Evolutionary conservation across 306 rosid species (phyloP), one percentile per base, ranked within the genome.

Genomic region (Malus fusca): DNA sequence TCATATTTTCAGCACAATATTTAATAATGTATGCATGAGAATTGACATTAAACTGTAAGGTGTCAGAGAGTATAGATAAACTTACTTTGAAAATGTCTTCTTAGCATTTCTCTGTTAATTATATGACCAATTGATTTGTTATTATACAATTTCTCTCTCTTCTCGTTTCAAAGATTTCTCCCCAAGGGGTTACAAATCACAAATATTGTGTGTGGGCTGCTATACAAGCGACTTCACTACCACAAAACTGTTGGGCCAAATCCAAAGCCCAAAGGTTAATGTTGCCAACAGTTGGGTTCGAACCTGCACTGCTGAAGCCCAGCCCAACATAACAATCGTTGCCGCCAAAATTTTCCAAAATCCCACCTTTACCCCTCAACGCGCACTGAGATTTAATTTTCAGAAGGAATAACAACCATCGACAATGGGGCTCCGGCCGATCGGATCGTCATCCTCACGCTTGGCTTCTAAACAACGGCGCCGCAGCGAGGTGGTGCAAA

Each of bases 1-100:
- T 26, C 26, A 26, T 26, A 0, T 26, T 26, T 26, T 26, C 0
- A 2, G 26, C 26, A 26, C 26, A 26, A 26, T 26, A 26, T 26
- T 26, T 26, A 26, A 26, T 26, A 26, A 26, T 26, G 26, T 26
- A 26, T 26, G 2, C 26, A 26, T 26, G 2, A 26, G 26, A 26
- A 26, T 26, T 26, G 26, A 26, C 26, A 26, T 26, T 26, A 26
- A 26, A 26, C 26, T 0, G 6, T n/a, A n/a, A n/a, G n/a, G 0
- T 33, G 35, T 33, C 0, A 33, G 7, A 5, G 0, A 33, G 1
- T 33, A 33, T 33, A 33, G 0, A 33, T 0, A 33, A 1, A 33
- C 37, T 0, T 0, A 35, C 2, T 5, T 35, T 35, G 0, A 35
- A 35, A 35, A 35, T 0, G 37, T 35, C 8, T 35, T 0, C 8